Conservation (phyloP, 2,329 filamentous ascomycete species). For the Phyllosticta citriasiana region DNA sequence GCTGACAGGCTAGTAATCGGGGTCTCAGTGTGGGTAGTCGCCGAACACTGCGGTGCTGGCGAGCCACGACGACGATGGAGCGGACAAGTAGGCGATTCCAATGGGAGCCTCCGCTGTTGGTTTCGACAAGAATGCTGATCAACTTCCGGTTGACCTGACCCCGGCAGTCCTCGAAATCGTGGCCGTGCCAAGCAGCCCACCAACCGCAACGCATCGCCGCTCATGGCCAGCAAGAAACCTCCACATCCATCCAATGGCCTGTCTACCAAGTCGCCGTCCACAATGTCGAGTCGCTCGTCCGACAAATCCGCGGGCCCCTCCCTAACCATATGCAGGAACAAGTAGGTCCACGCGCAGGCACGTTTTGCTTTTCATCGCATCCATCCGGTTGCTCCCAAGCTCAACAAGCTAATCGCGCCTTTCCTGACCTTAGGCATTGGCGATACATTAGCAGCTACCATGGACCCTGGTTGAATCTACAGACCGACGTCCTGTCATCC, state of each 20-base stretch:
- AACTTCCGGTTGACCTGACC: neutral
- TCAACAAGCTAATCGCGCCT: slow-evolving; percentile 1
- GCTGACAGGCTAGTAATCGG: neutral
- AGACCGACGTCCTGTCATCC: slow-evolving; percentile 66
- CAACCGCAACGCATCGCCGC: neutral
- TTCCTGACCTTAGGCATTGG: slow-evolving; percentile 55
- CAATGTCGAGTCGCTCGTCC: slow-evolving; percentile 15
- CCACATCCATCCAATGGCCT: neutral
- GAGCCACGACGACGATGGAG: neutral
- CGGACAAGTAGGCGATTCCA: neutral
- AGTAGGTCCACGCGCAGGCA: slow-evolving; percentile 21
- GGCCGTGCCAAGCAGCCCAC: neutral
- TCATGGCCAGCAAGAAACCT: slow-evolving; percentile 1
- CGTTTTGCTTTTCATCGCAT: slow-evolving; percentile 9
- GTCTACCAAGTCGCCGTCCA: neutral
- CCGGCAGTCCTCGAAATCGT: neutral
- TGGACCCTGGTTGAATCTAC: slow-evolving; percentile 73
- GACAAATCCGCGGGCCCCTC: slow-evolving; percentile 11
- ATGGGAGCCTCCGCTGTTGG: neutral
- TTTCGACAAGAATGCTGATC: neutral
- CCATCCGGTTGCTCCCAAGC: neutral
- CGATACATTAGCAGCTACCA: slow-evolving; percentile 75
- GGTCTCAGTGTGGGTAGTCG: neutral
- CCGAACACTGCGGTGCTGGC: neutral
- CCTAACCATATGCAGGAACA: slow-evolving; percentile 34